Evolutionary conservation across 1,284 basidiomycete genomes (phyloP), one percentile per base, ranked within the genome.

Genomic region (Microbotryum intermedium): DNA sequence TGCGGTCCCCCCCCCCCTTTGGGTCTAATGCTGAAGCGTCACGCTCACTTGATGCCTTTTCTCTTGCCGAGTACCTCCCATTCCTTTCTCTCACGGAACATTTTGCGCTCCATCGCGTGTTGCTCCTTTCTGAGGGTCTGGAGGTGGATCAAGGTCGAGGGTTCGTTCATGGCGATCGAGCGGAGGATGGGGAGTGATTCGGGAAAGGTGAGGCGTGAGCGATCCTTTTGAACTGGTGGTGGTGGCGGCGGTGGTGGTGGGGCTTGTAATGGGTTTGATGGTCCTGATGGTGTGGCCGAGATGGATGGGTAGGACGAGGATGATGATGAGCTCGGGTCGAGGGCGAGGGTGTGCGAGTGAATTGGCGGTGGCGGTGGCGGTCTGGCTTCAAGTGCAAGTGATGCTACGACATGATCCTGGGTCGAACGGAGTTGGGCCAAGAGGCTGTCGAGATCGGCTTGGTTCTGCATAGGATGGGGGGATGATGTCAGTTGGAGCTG

Each of bases 41-140:
- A 21, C 13, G 43, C 58, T 42, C 29, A 65, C 60, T n/a, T 44
- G 8, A 52, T 8, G 1, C 34, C 56, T 3, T 44, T 44, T 6
- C 57, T n/a, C 1, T 16, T 47, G 23, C 56, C 30, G 42, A 61
- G 59, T 16, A 42, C 18, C 28, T 53, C 53, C 28, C 55, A 45
- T 3, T 59, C 52, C 26, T 63, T 62, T 21, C 61, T 42, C 49
- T 66, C 65, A 52, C 59, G 57, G 53, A 63, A 56, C 52, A 34
- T 34, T 25, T 55, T 29, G 21, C 62, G 44, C 29, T 63, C 61
- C 50, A 50, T 51, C 4, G 54, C 62, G 55, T 58, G 56, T 55
- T 66, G 65, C 30, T 63, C 57, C 20, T 57, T 52, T 58, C 57
- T 55, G 18, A 64, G 20, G 8, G 9, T 26, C 34, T 60, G 55